These are phyloP conservation scores for Plasmodium blacklocki DNA, from an alignment of 169 alveolate species.

Conservation along the genomic window DNA sequence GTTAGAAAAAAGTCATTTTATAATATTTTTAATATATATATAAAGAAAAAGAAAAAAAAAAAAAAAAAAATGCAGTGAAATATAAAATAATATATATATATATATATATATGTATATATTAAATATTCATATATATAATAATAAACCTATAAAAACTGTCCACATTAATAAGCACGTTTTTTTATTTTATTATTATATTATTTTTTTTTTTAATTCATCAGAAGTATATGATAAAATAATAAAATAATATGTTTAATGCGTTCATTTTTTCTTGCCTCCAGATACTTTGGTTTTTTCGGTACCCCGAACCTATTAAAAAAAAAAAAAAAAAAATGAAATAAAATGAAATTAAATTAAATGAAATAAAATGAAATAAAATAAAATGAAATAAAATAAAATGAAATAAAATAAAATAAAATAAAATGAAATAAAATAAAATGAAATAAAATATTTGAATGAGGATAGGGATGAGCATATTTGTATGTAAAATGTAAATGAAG, in stretches of 20 bases:
- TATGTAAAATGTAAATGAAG: neutral
- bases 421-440: neutral
- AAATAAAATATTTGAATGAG: neutral
- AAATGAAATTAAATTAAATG: neutral
- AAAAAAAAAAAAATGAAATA: neutral
- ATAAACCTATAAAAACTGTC: too few relatives aligned
- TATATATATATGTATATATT: too few relatives aligned
- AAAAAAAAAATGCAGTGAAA: too few relatives aligned
- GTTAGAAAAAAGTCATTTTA: too few relatives aligned
- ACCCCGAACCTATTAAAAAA: conserved; percentile 77
- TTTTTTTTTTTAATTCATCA: too few relatives aligned
- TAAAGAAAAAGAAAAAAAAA: too few relatives aligned
- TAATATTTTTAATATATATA: too few relatives aligned
- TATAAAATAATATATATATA: too few relatives aligned
- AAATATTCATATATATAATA: too few relatives aligned
- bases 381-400: neutral
- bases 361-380: neutral
- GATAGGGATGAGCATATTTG: neutral
- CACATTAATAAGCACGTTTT: too few relatives aligned
- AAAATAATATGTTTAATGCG: conserved; percentile 3
- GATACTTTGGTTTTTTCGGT: conserved; percentile 83
- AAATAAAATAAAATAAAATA: neutral
- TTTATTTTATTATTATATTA: too few relatives aligned
- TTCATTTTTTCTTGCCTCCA: conserved; percentile 80
- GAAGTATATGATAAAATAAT: neutral